Base-by-base conservation (phyloP, 106 monocot species). In the Allium sativum region DNA sequence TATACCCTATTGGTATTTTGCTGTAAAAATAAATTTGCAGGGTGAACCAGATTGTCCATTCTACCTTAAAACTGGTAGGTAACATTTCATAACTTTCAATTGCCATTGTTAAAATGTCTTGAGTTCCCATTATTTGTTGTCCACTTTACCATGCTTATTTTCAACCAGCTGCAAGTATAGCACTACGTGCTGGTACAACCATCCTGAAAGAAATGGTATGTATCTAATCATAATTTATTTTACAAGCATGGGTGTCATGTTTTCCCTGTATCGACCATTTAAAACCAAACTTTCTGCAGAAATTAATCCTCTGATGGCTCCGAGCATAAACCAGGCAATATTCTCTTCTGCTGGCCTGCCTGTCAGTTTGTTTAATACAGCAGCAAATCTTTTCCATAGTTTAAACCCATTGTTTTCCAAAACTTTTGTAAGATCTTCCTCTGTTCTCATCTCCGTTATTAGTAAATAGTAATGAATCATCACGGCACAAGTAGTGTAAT, bases 1-100 rank as follows among this genome's bases (percentile, higher is more conserved):
- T 31, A 31, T 31, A 31, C 31, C 31, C 31, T 31, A 31, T 31
- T 31, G 31, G 5, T 31, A 31, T 31, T 31, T 31, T 31, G 5
- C 31, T 31, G 31, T 31, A 3, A 31, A 31, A 31, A 31, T 31
- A 2, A 8, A 53, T 52, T 65, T 85, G 54, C 60, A 98, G 98
- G 91, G 84, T 57, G 88, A 98, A 73, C 55, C 70, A 40, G 91
- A 98, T 76, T 98, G 98, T 45, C 82, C 91, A 58, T 98, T 98
- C 78, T 98, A 98, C 65, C 60, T 92, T 51, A 98, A 88, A 68
- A 98, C 91, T 72, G 98, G 92, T 48, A 98, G 96, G 96, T 96
- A 66, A 46, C 46, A 16, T 13, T 63, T 7, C 31, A 31, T 2
- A 31, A 31, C 31, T 31, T 31, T 31, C 5, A 31, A 31, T 31